Evolutionary conservation across 495 filamentous ascomycete species (phyloP), one percentile per base, ranked within the genome.

Genomic region (Neurospora sp.): DNA sequence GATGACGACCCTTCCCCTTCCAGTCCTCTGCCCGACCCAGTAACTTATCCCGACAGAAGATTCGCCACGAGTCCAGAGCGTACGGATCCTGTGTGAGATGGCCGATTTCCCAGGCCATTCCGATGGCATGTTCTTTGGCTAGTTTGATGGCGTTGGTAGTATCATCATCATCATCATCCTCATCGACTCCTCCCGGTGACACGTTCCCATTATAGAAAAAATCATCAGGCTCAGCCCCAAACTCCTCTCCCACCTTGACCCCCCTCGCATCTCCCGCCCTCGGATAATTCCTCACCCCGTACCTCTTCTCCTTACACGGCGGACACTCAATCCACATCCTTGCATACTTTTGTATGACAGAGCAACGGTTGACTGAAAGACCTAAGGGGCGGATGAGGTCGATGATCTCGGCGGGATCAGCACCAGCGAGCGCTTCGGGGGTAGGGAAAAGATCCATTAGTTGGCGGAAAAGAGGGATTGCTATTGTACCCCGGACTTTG

Each of bases 11-110:
- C 8, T 81, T 77, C 5, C 91, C 91, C 74, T 86, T 89, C 87
- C 90, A 92, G 69, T 88, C 87, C 2, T 79, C 76, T 9, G 89
- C 89, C 27, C 88, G 72, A 0, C 88, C 90, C 3, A 94, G 84
- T 39, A 97, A 78, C 65, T 85, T 85, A 80, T 98, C 95, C 1
- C 95, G 86, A 77, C 93, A 97, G 79, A 98, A 98, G 71, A 98
- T 97, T 5, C 96, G 87, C 93, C 94, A 98, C 73, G 91, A 93
- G 80, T 98, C 95, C 44, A 97, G 81, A 0, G 94, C 92, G 80
- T 98, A 98, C 2, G 89, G 86, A 2, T 96, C 95, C n/a, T 92
- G 91, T 0, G 94, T 93, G 42, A 98, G 77, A 78, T 97, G 92
- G 0, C 90, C 94, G 72, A 97, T 89, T 76, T 98, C 95, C 91